Evolutionary conservation across 1,139 yeast genomes (phyloP), one percentile per base, ranked within the genome.

Genomic region (Groenewaldozyma auringiensis): DNA sequence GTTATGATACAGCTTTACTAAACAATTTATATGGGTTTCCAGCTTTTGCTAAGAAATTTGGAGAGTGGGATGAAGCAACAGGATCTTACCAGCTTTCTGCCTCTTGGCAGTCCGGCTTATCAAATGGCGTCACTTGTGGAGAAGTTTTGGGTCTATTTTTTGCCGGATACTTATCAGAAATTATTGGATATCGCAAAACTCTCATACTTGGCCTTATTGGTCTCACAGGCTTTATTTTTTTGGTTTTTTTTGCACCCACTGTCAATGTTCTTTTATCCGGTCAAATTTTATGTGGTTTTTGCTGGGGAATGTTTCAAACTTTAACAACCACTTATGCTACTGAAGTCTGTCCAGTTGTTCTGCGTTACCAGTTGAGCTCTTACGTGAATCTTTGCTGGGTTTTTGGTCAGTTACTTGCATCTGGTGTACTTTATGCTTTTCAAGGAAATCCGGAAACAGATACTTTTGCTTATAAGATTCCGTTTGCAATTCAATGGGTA

Each of bases 221-320:
- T 42, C 60, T 65, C 42, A 49, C 55, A 2, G 67, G 63, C 3
- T 64, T 68, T 36, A 65, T 71, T 35, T 72, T 71, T 50, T 60
- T 71, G 32, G 63, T 64, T 13, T 68, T 72, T 50, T 72, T 72
- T 53, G 70, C 76, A 4, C 59, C 58, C 14, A 60, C 54, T 47
- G 50, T 66, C 11, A 56, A 56, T 4, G 61, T 63, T 40, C 27
- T 40, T 14, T 31, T 46, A 18, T 48, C 39, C 3, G 50, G 45
- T 8, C 43, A 42, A 41, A 20, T 45, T 4, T 37, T 47, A 21
- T 21, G 37, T 27, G 46, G 50, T 4, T 25, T 47, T 22, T 68
- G 71, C 13, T 70, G 72, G 72, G 78, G 78, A 40, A 64, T 67
- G 11, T 71, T 71, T 55, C 69, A 66, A 37, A 66, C 72, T 2